Evolutionary conservation across 441 rosid genomes (phyloP).

Genomic region (Corymbia citriodora): DNA sequence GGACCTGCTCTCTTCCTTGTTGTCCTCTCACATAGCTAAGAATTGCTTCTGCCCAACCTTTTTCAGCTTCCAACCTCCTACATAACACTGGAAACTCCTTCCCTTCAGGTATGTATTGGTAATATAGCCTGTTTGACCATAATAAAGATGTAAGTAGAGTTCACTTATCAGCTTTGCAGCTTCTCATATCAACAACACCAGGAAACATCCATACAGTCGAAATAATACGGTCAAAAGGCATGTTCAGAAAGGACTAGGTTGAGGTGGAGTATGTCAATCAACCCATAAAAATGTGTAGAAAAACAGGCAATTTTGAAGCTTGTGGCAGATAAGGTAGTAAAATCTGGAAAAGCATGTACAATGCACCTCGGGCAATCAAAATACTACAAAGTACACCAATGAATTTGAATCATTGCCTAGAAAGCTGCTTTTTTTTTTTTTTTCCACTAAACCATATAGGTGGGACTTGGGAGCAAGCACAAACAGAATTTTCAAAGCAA

Average conservation of each 20-base stretch:
- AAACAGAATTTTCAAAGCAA: neutral
- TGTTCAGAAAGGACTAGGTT: neutral
- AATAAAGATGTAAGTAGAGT: neutral
- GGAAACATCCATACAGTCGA: neutral
- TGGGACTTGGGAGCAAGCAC: neutral
- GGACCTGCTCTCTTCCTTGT: slow-evolving; percentile 48
- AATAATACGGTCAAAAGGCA: neutral
- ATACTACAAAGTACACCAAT: neutral
- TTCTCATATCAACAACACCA: neutral
- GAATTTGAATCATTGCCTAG: neutral
- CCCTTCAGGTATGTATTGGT: slow-evolving; percentile 73
- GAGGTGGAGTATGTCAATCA: neutral
- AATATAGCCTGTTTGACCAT: slow-evolving; percentile 49
- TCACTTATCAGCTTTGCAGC: neutral
- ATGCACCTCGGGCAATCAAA: neutral
- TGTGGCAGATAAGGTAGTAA: neutral
- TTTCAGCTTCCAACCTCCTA: slow-evolving; percentile 36
- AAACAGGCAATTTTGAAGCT: neutral
- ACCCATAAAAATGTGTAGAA: neutral
- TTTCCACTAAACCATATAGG: neutral
- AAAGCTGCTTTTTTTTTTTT: neutral
- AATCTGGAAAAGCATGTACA: neutral
- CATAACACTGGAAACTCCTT: slow-evolving; percentile 81
- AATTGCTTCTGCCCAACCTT: slow-evolving; percentile 31
- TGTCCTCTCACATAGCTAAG: slow-evolving; percentile 20